Evolutionary conservation across 2,329 filamentous ascomycete species (phyloP).

Genomic region (Beauveria brongniartii): DNA sequence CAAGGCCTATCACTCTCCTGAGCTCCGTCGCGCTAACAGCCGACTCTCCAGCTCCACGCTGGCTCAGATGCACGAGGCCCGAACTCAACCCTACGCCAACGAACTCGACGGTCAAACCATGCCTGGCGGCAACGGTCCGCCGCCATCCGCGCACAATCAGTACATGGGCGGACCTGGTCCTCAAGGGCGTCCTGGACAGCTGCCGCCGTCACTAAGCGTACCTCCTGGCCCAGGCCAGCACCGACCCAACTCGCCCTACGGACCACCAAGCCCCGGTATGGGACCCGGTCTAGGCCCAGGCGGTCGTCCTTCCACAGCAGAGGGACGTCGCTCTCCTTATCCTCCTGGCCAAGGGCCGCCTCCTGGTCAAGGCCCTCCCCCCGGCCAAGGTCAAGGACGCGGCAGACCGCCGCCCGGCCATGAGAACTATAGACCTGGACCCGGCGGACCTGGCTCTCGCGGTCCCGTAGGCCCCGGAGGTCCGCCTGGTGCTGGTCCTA

Average conservation of each 20-base stretch:
- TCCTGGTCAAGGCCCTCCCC: background rate
- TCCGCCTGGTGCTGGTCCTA: background rate
- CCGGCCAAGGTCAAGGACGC: conserved; percentile 2
- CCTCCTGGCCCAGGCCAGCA: conserved; percentile 28
- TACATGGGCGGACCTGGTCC: conserved; percentile 30
- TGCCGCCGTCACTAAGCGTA: conserved; percentile 33
- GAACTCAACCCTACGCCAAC: conserved; percentile 7
- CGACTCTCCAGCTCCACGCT: conserved; percentile 78
- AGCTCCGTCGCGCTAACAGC: conserved; percentile 72
- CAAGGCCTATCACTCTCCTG: conserved; percentile 63
- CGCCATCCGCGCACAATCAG: conserved; percentile 15
- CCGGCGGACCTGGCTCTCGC: conserved; percentile 15
- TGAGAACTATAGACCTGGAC: conserved; percentile 17
- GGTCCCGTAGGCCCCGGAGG: conserved; percentile 14
- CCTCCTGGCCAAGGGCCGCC: conserved; percentile 9
- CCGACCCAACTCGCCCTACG: conserved; percentile 30
- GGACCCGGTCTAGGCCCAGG: conserved; percentile 19
- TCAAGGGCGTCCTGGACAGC: conserved; percentile 25
- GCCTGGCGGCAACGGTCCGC: background rate
- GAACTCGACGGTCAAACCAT: conserved; percentile 10
- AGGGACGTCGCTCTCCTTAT: conserved; percentile 24
- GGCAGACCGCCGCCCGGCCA: conserved; percentile 10
- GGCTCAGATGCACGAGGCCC: conserved; percentile 61
- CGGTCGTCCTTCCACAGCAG: conserved; percentile 24
- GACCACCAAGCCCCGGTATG: conserved; percentile 24